Conservation (phyloP, 768 basidiomycete species). For the Amylocystis lapponica region DNA sequence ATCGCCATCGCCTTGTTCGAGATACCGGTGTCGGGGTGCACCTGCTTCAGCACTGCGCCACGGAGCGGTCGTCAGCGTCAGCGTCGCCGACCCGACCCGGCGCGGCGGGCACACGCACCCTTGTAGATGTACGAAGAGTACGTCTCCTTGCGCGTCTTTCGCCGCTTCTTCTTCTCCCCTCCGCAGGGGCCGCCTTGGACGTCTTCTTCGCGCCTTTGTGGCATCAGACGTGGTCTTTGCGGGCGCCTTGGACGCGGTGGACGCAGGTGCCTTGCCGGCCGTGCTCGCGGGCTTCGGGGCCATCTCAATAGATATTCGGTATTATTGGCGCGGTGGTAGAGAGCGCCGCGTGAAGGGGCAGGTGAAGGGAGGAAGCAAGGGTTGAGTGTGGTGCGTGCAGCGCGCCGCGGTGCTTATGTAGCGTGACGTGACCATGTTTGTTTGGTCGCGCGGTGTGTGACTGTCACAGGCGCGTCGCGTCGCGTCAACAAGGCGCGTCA, state of each 20-base stretch:
- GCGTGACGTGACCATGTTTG: no score
- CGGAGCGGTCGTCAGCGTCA: not conserved
- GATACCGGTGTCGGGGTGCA: conserved; percentile 98
- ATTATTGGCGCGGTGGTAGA: no score
- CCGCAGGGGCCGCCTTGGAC: conserved; percentile 54
- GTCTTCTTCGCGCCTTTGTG: conserved; percentile 81
- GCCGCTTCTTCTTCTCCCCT: conserved; percentile 81
- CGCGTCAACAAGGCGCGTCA: no score
- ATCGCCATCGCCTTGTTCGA: conserved; percentile 99
- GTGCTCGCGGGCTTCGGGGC: conserved; percentile 76
- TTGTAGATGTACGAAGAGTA: conserved; percentile 94
- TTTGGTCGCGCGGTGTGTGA: no score
- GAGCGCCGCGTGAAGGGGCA: no score
- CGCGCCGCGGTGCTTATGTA: no score
- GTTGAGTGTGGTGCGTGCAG: no score
- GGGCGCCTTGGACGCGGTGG: conserved; percentile 64
- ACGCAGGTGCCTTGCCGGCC: conserved; percentile 77
- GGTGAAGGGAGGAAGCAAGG: no score
- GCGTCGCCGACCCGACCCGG: not conserved
- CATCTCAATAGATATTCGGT: no score
- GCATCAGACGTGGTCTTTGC: conserved; percentile 53
- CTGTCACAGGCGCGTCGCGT: no score
- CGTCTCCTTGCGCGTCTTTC: conserved; percentile 84
- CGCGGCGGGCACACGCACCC: conserved; percentile 39
- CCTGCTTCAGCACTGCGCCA: conserved; percentile 80